Percentiles rank a stretch among this genome's conserved stretches.
Conservation (phyloP, 1,139 yeast genomes). For the Scheffersomyces parashehatae region DNA sequence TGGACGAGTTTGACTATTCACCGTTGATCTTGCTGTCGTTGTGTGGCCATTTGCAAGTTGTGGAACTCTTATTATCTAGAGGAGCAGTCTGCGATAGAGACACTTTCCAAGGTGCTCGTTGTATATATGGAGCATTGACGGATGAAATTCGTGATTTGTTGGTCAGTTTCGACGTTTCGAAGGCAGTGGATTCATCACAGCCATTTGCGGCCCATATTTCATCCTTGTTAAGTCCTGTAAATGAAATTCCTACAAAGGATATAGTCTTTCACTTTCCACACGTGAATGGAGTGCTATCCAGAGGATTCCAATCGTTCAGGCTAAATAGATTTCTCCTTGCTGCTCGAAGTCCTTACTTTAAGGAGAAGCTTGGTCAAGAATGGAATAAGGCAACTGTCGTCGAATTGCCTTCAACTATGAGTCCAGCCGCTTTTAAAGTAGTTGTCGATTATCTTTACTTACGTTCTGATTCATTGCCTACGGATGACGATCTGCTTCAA, state of each 20-base stretch:
- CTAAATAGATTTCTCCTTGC: slow-evolving; percentile 43
- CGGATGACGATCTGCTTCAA: slow-evolving; percentile 22
- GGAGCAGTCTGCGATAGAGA: slow-evolving; percentile 82
- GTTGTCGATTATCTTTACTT: slow-evolving; percentile 57
- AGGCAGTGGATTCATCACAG: slow-evolving; percentile 65
- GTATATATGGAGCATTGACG: slow-evolving; percentile 75
- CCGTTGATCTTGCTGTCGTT: slow-evolving; percentile 72
- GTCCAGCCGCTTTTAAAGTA: slow-evolving; percentile 30
- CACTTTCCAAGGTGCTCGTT: slow-evolving; percentile 77
- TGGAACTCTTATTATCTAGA: slow-evolving; percentile 52
- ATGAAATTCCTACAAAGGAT: slow-evolving; percentile 36
- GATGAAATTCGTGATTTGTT: slow-evolving; percentile 62
- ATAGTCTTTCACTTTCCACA: slow-evolving; percentile 30
- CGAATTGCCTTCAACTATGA: slow-evolving; percentile 21
- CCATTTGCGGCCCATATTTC: slow-evolving; percentile 76
- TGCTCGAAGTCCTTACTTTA: slow-evolving; percentile 36
- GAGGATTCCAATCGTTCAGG: slow-evolving; percentile 19
- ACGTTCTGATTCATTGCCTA: slow-evolving; percentile 28
- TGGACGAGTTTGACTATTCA: slow-evolving; percentile 73
- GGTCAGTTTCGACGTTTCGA: slow-evolving; percentile 64
- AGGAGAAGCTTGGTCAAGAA: slow-evolving; percentile 20
- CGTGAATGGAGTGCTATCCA: slow-evolving; percentile 12
- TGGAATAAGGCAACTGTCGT: slow-evolving; percentile 27
- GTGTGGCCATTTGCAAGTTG: slow-evolving; percentile 72
- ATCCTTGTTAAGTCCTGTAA: slow-evolving; percentile 39